Base-by-base conservation (phyloP, 345 rosid genomes). In the Euphorbia lathyris region DNA sequence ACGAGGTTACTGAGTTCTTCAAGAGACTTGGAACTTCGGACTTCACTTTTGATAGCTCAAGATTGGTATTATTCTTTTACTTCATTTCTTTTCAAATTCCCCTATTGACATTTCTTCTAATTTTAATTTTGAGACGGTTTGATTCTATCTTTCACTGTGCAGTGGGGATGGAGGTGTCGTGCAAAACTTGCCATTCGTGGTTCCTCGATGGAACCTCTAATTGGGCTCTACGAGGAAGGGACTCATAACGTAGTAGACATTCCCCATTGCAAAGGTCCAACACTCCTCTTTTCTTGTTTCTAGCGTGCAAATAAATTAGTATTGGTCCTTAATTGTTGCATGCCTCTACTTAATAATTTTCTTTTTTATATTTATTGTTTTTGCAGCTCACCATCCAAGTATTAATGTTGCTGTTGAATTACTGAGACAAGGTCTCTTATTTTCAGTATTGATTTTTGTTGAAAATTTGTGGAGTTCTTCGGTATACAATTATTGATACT, bases 111-210 rank as follows among this genome's bases (percentile, higher is more conserved):
- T 68, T 36, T 12, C 12, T 14, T 43, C 13, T 13, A 43, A 32
- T 63, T 32, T 5, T 25, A 2, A 51, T 65, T 36, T 12, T 45
- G 17, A 8, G 52, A 73, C 45, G 27, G 60, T 76, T 72, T 74
- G 61, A 67, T 71, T 26, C 29, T 61, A 6, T 68, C 64, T 14
- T 43, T 78, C 45, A 20, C 23, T 65, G 51, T 45, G 32, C 86
- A 94, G 96, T 87, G 92, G 88, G 98, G 86, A 70, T 94, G 96
- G 98, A 83, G 97, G 63, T 91, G 97, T 73, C 86, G 96, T 55
- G 98, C 98, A 3, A 94, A 94, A 68, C 64, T 94, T 29, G 98
- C 96, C 2, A 85, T 91, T 69, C 96, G 98, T n/a, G 97, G 98
- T 27, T 70, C 90, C 6, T 76, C 88, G 3, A 70, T 40, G 53